These are phyloP conservation scores for Fraxinus ornus DNA, from an alignment of 305 asterid genomes.

Conservation along the genomic window DNA sequence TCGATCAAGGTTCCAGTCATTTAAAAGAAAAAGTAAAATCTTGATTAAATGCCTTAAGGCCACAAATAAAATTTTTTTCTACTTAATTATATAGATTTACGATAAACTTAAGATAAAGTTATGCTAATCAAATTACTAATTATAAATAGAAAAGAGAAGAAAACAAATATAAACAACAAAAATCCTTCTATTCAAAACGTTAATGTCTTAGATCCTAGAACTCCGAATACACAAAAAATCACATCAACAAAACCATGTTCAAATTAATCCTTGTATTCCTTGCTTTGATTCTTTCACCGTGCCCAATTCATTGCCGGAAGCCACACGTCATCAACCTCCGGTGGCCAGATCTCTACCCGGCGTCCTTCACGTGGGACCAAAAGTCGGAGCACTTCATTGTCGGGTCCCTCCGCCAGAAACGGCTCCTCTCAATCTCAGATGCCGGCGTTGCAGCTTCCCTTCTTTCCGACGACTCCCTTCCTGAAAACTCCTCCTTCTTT, in stretches of 20 bases:
- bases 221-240: too few relatives aligned
- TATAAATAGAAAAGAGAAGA: not conserved
- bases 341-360: constrained; percentile 61
- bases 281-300: not conserved
- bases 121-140: not conserved
- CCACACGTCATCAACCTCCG: constrained; percentile 69
- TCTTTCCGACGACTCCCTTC: constrained; percentile 52
- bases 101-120: not conserved
- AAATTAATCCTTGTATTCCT: constrained; percentile 20
- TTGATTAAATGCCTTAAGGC: not conserved
- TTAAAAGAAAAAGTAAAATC: too few relatives aligned
- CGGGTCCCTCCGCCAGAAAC: constrained; percentile 58
- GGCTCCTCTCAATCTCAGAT: constrained; percentile 66
- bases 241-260: constrained; percentile 17
- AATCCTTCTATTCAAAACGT: not conserved
- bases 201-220: not conserved
- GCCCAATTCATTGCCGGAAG: constrained; percentile 30
- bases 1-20: not conserved
- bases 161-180: not conserved
- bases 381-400: constrained; percentile 70
- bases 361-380: constrained; percentile 75
- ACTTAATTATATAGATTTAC: too few relatives aligned
- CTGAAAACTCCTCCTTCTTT: constrained; percentile 45
- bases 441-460: constrained; percentile 68
- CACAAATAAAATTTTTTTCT: not conserved